Percentiles rank a stretch among this genome's conserved stretches.
phyloP scores from a whole-genome alignment of 768 basidiomycete species.

The Russula earlei region DNA sequence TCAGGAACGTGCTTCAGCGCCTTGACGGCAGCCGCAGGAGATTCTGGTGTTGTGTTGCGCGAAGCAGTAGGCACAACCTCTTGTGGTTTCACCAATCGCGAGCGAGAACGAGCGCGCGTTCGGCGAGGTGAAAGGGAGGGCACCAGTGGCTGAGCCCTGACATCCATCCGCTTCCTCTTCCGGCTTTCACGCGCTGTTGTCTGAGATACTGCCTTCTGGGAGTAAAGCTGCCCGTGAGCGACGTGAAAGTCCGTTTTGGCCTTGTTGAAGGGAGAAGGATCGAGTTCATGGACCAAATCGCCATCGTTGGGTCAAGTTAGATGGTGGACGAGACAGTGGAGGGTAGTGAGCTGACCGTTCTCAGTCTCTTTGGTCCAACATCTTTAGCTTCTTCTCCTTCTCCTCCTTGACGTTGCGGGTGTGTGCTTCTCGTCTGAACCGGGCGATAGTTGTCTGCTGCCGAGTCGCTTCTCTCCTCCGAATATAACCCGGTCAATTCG shows the following conservation, averaged over 20 bases:
- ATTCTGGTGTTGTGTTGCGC: background rate
- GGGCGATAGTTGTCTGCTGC: conserved; percentile 2
- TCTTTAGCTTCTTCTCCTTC: conserved; percentile 11
- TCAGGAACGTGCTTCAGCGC: background rate
- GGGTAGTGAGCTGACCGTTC: background rate
- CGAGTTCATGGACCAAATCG: background rate
- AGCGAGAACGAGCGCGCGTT: background rate
- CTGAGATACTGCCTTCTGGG: background rate
- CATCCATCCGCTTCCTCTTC: background rate
- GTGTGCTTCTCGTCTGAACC: background rate
- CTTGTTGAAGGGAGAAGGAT: background rate
- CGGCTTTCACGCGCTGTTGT: background rate
- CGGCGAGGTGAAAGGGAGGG: background rate
- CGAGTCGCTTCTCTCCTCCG: background rate
- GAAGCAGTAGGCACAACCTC: background rate
- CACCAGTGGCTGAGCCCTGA: background rate
- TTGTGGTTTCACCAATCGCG: background rate
- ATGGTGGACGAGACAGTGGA: background rate
- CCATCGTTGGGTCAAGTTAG: background rate
- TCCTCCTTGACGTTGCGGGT: conserved; percentile 3
- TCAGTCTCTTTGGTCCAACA: background rate
- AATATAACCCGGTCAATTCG: background rate
- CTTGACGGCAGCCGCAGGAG: background rate
- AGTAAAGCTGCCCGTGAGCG: background rate
- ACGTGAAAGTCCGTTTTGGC: background rate